Evolutionary conservation across 2,329 filamentous ascomycete species (phyloP).

Genomic region (Calonectria henricotiae): DNA sequence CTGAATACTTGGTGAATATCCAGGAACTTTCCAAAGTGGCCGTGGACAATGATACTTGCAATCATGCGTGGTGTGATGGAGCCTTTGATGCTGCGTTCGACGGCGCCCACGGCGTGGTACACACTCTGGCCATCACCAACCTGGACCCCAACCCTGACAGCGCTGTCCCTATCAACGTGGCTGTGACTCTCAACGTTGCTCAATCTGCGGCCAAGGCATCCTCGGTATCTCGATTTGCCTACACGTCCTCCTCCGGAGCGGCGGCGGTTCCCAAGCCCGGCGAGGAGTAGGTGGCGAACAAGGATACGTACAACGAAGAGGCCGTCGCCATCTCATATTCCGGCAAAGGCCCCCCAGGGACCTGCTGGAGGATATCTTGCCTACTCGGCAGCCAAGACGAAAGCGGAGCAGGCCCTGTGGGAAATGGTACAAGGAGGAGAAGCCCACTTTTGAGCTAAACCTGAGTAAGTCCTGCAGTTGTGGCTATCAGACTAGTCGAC

Average conservation of each 20-base stretch:
- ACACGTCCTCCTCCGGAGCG: slow-evolving; percentile 26
- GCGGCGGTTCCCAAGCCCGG: slow-evolving; percentile 25
- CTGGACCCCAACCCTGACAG: slow-evolving; percentile 48
- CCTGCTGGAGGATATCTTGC: slow-evolving; percentile 20
- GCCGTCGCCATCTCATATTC: slow-evolving; percentile 23
- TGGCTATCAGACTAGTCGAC: not conserved
- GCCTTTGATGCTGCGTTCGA: slow-evolving; percentile 54
- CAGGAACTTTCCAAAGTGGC: not conserved
- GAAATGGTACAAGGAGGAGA: slow-evolving; percentile 31
- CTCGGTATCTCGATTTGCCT: slow-evolving; percentile 26
- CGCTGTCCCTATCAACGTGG: slow-evolving; percentile 26
- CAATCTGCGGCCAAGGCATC: not conserved
- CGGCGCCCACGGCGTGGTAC: slow-evolving; percentile 55
- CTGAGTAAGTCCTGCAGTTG: slow-evolving; percentile 2
- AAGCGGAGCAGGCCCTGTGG: slow-evolving; percentile 33
- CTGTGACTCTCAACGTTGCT: slow-evolving; percentile 5
- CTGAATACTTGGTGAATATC: not conserved
- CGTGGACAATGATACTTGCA: too few relatives aligned
- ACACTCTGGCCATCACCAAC: slow-evolving; percentile 57
- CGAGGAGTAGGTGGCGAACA: slow-evolving; percentile 6
- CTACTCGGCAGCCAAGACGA: slow-evolving; percentile 31
- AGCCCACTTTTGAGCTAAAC: slow-evolving; percentile 29
- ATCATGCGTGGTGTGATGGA: slow-evolving; percentile 11
- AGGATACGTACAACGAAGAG: slow-evolving; percentile 34
- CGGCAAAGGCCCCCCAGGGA: slow-evolving; percentile 18